phyloP scores from a whole-genome alignment of 2,329 filamentous ascomycete genomes.

The Stemphylium vesicarium region DNA sequence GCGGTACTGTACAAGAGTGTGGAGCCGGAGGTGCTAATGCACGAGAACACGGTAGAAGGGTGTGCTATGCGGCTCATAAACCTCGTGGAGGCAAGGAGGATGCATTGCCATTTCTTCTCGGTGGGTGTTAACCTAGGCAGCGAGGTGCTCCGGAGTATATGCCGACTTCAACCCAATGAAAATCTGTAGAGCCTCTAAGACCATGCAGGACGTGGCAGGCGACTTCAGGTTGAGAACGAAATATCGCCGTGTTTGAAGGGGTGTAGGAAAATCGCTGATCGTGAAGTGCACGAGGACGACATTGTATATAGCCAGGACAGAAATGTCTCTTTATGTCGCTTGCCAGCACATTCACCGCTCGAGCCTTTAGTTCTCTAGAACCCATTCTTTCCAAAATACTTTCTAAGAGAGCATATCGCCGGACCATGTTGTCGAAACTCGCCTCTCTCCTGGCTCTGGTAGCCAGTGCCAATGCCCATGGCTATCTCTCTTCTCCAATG shows the following conservation, averaged over 20 bases:
- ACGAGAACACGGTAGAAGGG: not conserved
- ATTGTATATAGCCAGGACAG: conserved; percentile 4
- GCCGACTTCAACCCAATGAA: conserved; percentile 15
- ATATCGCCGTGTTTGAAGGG: not conserved
- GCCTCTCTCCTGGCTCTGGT: conserved; percentile 28
- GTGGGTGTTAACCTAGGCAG: not conserved
- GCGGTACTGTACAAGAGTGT: not conserved
- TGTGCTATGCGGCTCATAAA: not conserved
- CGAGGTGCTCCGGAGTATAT: not conserved
- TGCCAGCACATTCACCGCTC: not conserved
- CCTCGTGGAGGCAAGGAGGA: not conserved
- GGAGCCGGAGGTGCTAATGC: conserved; percentile 5
- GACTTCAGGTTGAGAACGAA: not conserved
- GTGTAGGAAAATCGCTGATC: not conserved
- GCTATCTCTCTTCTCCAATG: conserved; percentile 42
- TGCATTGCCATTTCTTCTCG: not conserved
- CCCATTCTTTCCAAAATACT: not conserved
- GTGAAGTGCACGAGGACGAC: not conserved
- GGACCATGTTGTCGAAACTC: conserved; percentile 27
- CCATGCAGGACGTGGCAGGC: not conserved
- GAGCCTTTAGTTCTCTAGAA: not conserved
- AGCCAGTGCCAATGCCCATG: conserved; percentile 34
- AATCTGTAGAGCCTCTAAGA: not conserved
- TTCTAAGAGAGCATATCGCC: not conserved
- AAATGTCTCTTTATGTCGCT: not conserved